phyloP scores from a whole-genome alignment of 2,329 filamentous ascomycete genomes.

The Fusarium nanum region DNA sequence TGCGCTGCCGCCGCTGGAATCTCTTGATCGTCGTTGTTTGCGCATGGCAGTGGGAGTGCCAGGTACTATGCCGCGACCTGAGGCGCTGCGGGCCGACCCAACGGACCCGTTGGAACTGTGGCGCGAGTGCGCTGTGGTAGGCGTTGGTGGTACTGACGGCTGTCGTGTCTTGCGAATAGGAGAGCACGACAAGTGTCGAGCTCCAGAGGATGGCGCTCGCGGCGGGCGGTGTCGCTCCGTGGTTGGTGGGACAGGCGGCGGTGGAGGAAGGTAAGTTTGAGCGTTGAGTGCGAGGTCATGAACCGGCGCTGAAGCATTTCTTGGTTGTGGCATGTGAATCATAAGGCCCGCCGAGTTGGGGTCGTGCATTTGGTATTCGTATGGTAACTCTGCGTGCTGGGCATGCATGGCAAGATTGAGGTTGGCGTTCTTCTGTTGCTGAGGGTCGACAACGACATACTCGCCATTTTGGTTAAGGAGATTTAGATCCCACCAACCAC shows the following conservation, averaged over 20 bases:
- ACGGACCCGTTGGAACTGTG: conserved; percentile 56
- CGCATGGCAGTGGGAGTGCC: conserved; percentile 56
- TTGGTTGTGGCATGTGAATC: conserved; percentile 66
- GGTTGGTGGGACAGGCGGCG: conserved; percentile 46
- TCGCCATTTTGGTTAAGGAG: conserved; percentile 47
- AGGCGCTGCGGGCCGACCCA: conserved; percentile 52
- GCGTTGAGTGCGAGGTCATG: conserved; percentile 50
- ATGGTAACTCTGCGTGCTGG: conserved; percentile 55
- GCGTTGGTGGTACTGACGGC: conserved; percentile 56
- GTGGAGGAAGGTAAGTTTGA: conserved; percentile 53
- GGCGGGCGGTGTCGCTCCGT: conserved; percentile 60
- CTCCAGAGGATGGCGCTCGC: conserved; percentile 65
- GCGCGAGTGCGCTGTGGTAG: conserved; percentile 51
- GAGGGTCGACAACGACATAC: conserved; percentile 41
- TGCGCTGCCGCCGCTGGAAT: conserved; percentile 49
- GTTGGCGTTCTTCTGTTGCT: conserved; percentile 52
- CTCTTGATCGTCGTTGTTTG: conserved; percentile 55
- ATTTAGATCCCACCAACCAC: conserved; percentile 51
- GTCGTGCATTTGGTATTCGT: conserved; percentile 53
- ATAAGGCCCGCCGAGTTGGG: conserved; percentile 57
- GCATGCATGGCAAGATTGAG: conserved; percentile 56
- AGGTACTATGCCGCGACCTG: conserved; percentile 52
- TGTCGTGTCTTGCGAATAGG: conserved; percentile 58
- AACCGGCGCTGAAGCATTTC: conserved; percentile 51
- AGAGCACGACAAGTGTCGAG: conserved; percentile 58